Percentiles rank a stretch among this genome's conserved stretches.
Conservation (phyloP, 2,329 filamentous ascomycete genomes). For the Mycogone perniciosa region DNA sequence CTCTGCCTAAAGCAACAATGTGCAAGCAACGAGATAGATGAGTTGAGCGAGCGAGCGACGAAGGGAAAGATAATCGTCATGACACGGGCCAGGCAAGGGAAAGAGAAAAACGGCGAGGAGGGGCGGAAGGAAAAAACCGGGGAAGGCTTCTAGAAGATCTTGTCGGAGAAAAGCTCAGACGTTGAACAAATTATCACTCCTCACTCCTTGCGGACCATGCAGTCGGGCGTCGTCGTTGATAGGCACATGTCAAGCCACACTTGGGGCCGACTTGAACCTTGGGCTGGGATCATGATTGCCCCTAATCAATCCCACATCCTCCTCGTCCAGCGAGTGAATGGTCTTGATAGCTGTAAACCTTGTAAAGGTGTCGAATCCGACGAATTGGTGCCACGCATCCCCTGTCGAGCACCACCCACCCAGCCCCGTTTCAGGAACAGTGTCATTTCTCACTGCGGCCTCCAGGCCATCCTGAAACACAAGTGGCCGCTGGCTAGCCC, state of each 20-base stretch:
- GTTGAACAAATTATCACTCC: slow-evolving; percentile 3
- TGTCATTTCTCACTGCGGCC: slow-evolving; percentile 22
- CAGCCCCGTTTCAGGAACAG: slow-evolving; percentile 24
- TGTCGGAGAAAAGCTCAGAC: slow-evolving; percentile 15
- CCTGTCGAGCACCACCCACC: slow-evolving; percentile 12
- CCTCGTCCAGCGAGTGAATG: slow-evolving; percentile 6
- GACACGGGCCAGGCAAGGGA: slow-evolving; percentile 13
- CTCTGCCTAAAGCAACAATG: slow-evolving; percentile 2
- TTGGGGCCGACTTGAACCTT: background rate
- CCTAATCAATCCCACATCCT: slow-evolving; percentile 9
- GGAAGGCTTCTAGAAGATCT: slow-evolving; percentile 17
- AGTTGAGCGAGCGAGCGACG: slow-evolving; percentile 7
- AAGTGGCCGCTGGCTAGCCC: slow-evolving; percentile 10
- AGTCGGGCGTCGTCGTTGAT: slow-evolving; percentile 7
- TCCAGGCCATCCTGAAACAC: slow-evolving; percentile 25
- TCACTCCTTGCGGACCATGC: slow-evolving; percentile 8
- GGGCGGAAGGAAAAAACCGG: slow-evolving; percentile 10
- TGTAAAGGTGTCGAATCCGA: slow-evolving; percentile 7
- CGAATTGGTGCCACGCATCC: slow-evolving; percentile 10
- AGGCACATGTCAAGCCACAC: slow-evolving; percentile 6
- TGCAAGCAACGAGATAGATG: slow-evolving; percentile 2
- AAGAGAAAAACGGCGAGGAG: slow-evolving; percentile 13
- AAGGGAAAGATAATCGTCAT: slow-evolving; percentile 6
- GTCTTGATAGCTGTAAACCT: slow-evolving; percentile 2
- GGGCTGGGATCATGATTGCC: slow-evolving; percentile 7